phyloP scores from a whole-genome alignment of 345 rosid species.

The Syzygium aromaticum region DNA sequence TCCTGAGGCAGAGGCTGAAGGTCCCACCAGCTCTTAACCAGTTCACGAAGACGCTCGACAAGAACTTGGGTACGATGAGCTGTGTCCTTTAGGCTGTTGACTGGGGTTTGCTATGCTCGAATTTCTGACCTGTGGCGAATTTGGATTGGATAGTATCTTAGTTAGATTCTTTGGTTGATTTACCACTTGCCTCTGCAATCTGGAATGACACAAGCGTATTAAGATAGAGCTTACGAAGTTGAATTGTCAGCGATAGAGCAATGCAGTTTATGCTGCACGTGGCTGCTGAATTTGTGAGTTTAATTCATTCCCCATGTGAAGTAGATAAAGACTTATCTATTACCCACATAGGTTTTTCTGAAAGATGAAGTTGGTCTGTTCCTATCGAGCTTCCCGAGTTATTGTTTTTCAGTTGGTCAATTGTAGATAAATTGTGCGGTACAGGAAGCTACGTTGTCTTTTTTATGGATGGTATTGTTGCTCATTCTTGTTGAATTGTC shows the following conservation, averaged over 20 bases:
- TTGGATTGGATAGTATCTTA: background rate
- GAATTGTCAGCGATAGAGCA: background rate
- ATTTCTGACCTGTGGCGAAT: background rate
- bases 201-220: background rate
- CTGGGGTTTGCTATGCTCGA: background rate
- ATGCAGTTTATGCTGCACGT: background rate
- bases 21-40: conserved; percentile 85
- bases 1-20: conserved; percentile 77
- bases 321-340: background rate
- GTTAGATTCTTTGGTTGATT: background rate
- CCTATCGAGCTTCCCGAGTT: background rate
- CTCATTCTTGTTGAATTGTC: background rate
- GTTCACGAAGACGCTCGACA: conserved; percentile 90
- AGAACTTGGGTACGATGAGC: conserved; percentile 49
- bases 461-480: background rate
- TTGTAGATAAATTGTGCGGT: background rate
- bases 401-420: background rate
- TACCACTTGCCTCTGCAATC: background rate
- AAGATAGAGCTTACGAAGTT: background rate
- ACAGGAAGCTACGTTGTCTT: background rate
- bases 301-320: background rate
- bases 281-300: background rate
- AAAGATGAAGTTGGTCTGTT: background rate
- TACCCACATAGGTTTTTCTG: background rate
- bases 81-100: background rate